Percentiles rank a stretch among this genome's conserved stretches.
phyloP scores from a whole-genome alignment of 2,329 filamentous ascomycete genomes.

The Graphilbum fragrans region DNA sequence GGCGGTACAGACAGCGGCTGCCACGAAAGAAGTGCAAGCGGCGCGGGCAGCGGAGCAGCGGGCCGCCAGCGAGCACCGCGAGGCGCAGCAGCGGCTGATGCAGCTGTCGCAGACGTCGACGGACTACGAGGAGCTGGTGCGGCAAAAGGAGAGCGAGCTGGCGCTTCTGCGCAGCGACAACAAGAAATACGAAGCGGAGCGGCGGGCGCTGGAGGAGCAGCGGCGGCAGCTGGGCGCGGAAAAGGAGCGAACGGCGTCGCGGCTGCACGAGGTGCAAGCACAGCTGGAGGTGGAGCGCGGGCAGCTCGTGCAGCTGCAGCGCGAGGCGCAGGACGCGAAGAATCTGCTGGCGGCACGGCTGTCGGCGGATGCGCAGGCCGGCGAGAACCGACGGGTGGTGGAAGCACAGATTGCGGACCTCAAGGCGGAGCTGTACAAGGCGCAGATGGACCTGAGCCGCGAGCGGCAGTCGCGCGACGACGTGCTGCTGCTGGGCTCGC shows the following conservation, averaged over 20 bases:
- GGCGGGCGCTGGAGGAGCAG: slow-evolving; percentile 66
- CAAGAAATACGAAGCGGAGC: slow-evolving; percentile 71
- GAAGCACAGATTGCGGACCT: slow-evolving; percentile 80
- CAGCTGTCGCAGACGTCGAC: slow-evolving; percentile 85
- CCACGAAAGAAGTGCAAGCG: slow-evolving; percentile 68
- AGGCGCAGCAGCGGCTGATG: slow-evolving; percentile 72
- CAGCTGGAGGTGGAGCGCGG: slow-evolving; percentile 79
- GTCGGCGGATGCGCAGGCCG: slow-evolving; percentile 78
- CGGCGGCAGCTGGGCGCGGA: slow-evolving; percentile 58
- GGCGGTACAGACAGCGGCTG: slow-evolving; percentile 67
- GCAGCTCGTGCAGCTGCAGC: slow-evolving; percentile 72
- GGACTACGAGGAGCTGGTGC: slow-evolving; percentile 86
- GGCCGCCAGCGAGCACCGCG: slow-evolving; percentile 66
- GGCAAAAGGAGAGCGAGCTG: slow-evolving; percentile 89
- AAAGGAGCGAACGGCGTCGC: slow-evolving; percentile 65
- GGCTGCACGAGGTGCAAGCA: slow-evolving; percentile 74
- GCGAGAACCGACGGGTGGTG: slow-evolving; percentile 67
- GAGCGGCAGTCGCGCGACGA: slow-evolving; percentile 92
- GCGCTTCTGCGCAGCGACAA: slow-evolving; percentile 74
- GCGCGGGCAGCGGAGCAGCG: slow-evolving; percentile 65
- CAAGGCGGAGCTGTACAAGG: slow-evolving; percentile 72
- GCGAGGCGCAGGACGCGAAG: slow-evolving; percentile 82
- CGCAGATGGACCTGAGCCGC: slow-evolving; percentile 78
- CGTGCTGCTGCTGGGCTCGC: slow-evolving; percentile 78
- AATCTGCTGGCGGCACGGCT: slow-evolving; percentile 76